Conservation (phyloP, 345 rosid genomes). For the Murraya koenigii region DNA sequence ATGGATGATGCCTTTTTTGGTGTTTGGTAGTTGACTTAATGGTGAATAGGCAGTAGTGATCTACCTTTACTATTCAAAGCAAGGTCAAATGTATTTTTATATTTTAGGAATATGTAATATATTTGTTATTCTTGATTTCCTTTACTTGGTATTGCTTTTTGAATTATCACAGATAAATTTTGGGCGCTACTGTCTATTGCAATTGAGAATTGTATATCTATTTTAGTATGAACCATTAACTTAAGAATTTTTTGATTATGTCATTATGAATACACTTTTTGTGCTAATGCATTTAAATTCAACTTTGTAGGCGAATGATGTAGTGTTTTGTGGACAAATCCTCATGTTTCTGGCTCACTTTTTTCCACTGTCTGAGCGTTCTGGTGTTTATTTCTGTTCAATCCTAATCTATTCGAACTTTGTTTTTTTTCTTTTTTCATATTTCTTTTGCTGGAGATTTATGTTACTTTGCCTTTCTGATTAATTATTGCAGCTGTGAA, state of each 20-base stretch:
- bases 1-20: neutral
- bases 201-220: neutral
- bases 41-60: neutral
- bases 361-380: constrained; percentile 92
- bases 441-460: constrained; percentile 9
- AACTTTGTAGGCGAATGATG: constrained; percentile 82
- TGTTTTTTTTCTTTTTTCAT: neutral
- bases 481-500: constrained; percentile 79
- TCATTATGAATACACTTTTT: constrained; percentile 2
- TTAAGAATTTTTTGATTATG: neutral
- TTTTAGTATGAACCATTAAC: neutral
- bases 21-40: neutral
- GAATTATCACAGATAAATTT: neutral
- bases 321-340: constrained; percentile 93
- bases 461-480: constrained; percentile 15
- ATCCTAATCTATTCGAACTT: neutral
- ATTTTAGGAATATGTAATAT: neutral
- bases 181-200: neutral
- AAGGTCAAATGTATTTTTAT: neutral
- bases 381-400: constrained; percentile 51
- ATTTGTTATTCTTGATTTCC: neutral
- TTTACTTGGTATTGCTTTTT: neutral
- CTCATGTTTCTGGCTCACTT: constrained; percentile 97
- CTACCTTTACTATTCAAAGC: neutral
- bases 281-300: constrained; percentile 21